Evolutionary conservation across 2,329 filamentous ascomycete species (phyloP).

Genomic region (Fusarium goolgardi): DNA sequence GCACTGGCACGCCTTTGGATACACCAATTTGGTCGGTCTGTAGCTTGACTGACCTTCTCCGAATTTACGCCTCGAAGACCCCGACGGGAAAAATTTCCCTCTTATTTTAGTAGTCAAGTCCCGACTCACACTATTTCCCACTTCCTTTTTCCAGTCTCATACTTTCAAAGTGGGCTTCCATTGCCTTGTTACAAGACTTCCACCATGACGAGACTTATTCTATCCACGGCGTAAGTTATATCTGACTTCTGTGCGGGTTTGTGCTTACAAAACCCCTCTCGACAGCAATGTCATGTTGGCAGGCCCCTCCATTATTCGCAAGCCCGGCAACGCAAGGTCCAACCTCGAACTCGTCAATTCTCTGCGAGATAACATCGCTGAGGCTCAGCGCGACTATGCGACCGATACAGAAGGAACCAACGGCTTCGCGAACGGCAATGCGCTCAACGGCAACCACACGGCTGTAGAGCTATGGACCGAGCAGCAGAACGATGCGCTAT

Average conservation of each 20-base stretch:
- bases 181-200: not conserved
- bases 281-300: slow-evolving; percentile 83
- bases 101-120: slow-evolving; percentile 19
- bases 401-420: slow-evolving; percentile 47
- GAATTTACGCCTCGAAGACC: slow-evolving; percentile 42
- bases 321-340: slow-evolving; percentile 78
- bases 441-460: slow-evolving; percentile 38
- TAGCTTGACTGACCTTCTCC: slow-evolving; percentile 35
- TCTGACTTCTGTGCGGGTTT: slow-evolving; percentile 25
- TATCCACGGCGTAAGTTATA: slow-evolving; percentile 81
- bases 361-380: slow-evolving; percentile 83
- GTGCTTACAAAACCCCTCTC: slow-evolving; percentile 43
- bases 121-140: slow-evolving; percentile 3
- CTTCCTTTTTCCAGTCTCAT: slow-evolving; percentile 5
- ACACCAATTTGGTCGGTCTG: slow-evolving; percentile 41
- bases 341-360: slow-evolving; percentile 94
- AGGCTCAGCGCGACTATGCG: slow-evolving; percentile 74
- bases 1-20: slow-evolving; percentile 30
- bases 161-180: not conserved
- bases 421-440: slow-evolving; percentile 50
- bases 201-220: slow-evolving; percentile 79
- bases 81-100: slow-evolving; percentile 43
- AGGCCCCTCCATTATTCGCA: slow-evolving; percentile 85
- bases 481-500: slow-evolving; percentile 69
- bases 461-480: slow-evolving; percentile 73